These are phyloP conservation scores for Kandelia obovata DNA, from an alignment of 345 rosid species.

Conservation along the genomic window DNA sequence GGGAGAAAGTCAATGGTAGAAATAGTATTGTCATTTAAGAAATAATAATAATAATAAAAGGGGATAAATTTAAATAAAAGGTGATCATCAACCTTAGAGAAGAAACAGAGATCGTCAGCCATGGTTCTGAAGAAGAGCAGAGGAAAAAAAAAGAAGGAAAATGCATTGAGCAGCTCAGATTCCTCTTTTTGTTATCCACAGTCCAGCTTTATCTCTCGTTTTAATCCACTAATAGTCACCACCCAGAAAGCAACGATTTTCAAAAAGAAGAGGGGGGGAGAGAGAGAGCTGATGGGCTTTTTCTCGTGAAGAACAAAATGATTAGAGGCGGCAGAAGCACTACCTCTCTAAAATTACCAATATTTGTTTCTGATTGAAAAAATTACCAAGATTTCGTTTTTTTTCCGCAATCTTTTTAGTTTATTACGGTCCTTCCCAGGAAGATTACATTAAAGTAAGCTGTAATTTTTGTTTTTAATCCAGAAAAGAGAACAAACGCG, in stretches of 20 bases:
- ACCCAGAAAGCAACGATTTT: background rate
- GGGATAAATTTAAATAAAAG: background rate
- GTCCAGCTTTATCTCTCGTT: constrained; percentile 1
- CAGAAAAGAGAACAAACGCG: no score
- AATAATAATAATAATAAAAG: background rate
- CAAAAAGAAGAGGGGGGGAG: background rate
- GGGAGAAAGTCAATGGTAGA: background rate
- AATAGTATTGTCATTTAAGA: background rate
- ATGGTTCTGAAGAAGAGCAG: constrained; percentile 38
- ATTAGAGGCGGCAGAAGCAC: constrained; percentile 8
- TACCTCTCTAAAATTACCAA: no score
- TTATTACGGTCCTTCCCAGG: no score
- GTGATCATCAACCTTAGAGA: constrained; percentile 53
- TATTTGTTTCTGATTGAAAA: no score
- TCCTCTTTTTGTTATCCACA: background rate
- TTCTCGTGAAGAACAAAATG: constrained; percentile 35
- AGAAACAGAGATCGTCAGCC: constrained; percentile 75
- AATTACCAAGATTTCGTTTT: no score
- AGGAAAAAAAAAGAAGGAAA: constrained; percentile 16
- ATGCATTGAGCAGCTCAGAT: constrained; percentile 49
- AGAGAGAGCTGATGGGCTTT: background rate
- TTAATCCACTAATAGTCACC: background rate
- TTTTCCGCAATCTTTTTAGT: no score
- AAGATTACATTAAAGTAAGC: no score
- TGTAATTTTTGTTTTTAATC: no score